Percentiles rank a stretch among this genome's conserved stretches.
These are phyloP conservation scores for Panaeolus papilionaceus DNA, from an alignment of 768 basidiomycete species.

Conservation along the genomic window DNA sequence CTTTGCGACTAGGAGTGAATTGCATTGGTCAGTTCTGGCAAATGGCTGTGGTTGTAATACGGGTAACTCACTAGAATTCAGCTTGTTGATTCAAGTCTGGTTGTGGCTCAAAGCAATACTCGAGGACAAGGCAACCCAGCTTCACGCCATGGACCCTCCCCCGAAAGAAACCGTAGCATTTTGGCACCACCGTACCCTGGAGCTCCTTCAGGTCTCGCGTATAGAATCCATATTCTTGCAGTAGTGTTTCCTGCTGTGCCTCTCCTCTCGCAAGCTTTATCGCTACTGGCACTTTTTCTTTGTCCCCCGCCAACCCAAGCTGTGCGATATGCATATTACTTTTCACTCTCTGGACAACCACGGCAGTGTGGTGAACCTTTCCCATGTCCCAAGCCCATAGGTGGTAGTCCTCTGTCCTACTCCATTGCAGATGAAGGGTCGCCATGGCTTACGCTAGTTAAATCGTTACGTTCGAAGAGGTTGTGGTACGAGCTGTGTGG, in stretches of 20 bases:
- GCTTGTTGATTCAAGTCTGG: constrained; percentile 19
- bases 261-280: constrained; percentile 40
- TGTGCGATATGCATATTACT: constrained; percentile 29
- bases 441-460: constrained; percentile 28
- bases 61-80: constrained; percentile 31
- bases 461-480: not conserved
- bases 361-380: constrained; percentile 29
- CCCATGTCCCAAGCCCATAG: constrained; percentile 38
- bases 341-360: constrained; percentile 28
- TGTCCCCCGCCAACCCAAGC: constrained; percentile 27
- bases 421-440: constrained; percentile 35
- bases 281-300: constrained; percentile 30
- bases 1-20: constrained; percentile 33
- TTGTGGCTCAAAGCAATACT: constrained; percentile 37
- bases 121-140: constrained; percentile 42
- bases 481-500: not conserved
- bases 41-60: not conserved
- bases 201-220: constrained; percentile 35
- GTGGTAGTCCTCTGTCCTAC: constrained; percentile 17
- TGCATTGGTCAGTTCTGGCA: not conserved
- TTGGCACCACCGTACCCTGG: constrained; percentile 46
- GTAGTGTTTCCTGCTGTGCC: constrained; percentile 32
- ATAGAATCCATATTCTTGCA: constrained; percentile 43
- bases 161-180: constrained; percentile 43
- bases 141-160: constrained; percentile 34